phyloP scores from a whole-genome alignment of 163 green algal genomes.

The Coccomyxa subellipsoidea region DNA sequence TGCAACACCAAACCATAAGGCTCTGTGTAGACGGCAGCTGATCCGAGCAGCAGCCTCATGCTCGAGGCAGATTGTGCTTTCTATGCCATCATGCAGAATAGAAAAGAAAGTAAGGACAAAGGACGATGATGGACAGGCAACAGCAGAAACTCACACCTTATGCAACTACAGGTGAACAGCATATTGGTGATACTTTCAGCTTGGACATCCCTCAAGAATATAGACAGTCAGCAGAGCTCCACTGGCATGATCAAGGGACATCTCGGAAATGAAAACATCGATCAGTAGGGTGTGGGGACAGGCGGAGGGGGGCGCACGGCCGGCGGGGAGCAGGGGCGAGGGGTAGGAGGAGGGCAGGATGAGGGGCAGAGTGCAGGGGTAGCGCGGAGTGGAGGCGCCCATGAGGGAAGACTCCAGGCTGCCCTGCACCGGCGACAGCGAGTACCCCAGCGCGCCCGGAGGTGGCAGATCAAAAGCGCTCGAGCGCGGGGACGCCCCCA shows the following conservation, averaged over 20 bases:
- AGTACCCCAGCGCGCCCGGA: conserved; percentile 36
- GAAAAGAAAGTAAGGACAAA: too few relatives aligned
- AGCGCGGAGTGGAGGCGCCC: conserved; percentile 17
- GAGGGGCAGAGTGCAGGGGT: not conserved
- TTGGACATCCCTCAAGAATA: too few relatives aligned
- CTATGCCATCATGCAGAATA: too few relatives aligned
- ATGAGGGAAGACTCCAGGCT: conserved; percentile 28
- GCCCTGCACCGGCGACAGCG: conserved; percentile 28
- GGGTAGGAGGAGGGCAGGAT: not conserved
- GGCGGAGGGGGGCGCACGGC: not conserved
- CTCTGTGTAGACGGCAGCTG: not conserved
- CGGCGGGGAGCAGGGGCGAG: not conserved
- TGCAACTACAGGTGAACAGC: too few relatives aligned
- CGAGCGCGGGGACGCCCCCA: not conserved
- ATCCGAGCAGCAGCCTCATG: too few relatives aligned
- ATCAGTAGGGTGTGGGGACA: too few relatives aligned
- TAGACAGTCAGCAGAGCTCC: too few relatives aligned
- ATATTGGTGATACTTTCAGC: too few relatives aligned
- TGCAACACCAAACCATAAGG: not conserved
- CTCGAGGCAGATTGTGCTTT: too few relatives aligned
- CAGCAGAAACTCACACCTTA: too few relatives aligned
- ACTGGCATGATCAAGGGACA: too few relatives aligned
- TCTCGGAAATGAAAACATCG: not conserved
- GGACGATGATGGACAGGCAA: too few relatives aligned
- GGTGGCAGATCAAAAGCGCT: not conserved